These are phyloP conservation scores for Phytopythium aichiense DNA, from an alignment of 352 stramenopile genomes.

Conservation along the genomic window DNA sequence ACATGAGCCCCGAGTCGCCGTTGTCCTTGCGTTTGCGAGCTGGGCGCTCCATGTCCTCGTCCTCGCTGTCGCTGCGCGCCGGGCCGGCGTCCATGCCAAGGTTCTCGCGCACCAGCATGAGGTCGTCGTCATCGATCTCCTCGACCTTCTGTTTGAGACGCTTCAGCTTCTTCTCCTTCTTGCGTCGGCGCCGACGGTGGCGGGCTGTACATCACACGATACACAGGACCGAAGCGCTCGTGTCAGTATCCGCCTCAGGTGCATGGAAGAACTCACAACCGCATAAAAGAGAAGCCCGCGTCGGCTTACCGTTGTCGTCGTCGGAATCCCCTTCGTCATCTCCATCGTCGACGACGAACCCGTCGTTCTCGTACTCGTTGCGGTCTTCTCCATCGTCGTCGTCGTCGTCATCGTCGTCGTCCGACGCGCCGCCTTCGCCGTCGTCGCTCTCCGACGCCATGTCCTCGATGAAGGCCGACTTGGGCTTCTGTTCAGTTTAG, in stretches of 20 bases:
- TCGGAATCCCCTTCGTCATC: constrained; percentile 70
- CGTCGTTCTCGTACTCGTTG: constrained; percentile 89
- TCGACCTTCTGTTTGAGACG: constrained; percentile 86
- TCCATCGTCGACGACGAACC: constrained; percentile 82
- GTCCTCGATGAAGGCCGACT: constrained; percentile 87
- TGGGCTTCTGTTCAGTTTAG: constrained; percentile 45
- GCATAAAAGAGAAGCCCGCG: not conserved
- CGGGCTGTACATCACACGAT: constrained; percentile 22
- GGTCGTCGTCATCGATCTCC: constrained; percentile 85
- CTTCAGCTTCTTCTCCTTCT: constrained; percentile 87
- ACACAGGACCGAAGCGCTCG: not conserved
- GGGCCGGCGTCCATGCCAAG: constrained; percentile 83
- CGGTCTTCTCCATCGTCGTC: constrained; percentile 85
- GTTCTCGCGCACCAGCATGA: constrained; percentile 88
- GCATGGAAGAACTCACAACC: not conserved
- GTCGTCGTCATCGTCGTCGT: constrained; percentile 71
- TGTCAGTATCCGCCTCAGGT: not conserved
- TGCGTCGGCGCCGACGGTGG: constrained; percentile 66
- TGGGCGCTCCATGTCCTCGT: constrained; percentile 65
- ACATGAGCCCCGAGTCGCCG: constrained; percentile 79
- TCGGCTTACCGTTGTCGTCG: constrained; percentile 50
- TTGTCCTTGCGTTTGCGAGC: constrained; percentile 67
- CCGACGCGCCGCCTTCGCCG: constrained; percentile 40
- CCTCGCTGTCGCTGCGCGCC: constrained; percentile 67
- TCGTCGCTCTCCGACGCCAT: constrained; percentile 87